Evolutionary conservation across 805 yeast species (phyloP).

Genomic region (Suhomyces faveliae): DNA sequence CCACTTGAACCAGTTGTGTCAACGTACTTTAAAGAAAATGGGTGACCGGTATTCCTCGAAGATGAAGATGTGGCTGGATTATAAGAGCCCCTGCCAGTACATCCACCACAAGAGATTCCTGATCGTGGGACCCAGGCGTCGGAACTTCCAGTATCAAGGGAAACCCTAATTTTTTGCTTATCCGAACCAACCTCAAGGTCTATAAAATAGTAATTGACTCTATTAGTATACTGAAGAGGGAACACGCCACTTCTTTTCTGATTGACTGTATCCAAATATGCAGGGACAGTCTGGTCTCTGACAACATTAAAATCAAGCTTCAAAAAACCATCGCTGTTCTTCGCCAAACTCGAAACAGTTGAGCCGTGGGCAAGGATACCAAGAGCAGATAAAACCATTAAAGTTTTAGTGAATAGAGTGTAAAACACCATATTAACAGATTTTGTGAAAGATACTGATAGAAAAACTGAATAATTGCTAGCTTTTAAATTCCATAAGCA

Average conservation of each 20-base stretch:
- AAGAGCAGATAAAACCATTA: background rate
- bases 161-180: constrained; percentile 8
- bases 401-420: background rate
- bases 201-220: constrained; percentile 5
- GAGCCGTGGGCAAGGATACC: background rate
- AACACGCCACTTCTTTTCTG: background rate
- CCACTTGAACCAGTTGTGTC: constrained; percentile 1
- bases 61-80: constrained; percentile 11
- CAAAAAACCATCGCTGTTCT: background rate
- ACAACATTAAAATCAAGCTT: background rate
- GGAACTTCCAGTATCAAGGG: constrained; percentile 14
- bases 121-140: constrained; percentile 9
- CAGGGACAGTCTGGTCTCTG: background rate
- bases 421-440: background rate
- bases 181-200: constrained; percentile 9
- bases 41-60: constrained; percentile 1
- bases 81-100: background rate
- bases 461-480: no score
- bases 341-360: background rate
- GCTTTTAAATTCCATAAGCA: background rate
- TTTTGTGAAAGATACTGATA: no score
- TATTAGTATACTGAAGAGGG: background rate
- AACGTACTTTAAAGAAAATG: constrained; percentile 6
- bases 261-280: no score
- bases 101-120: background rate